Percentiles rank a stretch among this genome's conserved stretches.
These are phyloP conservation scores for Pseudopithomyces chartarum DNA, from an alignment of 2,329 filamentous ascomycete genomes.

Conservation along the genomic window DNA sequence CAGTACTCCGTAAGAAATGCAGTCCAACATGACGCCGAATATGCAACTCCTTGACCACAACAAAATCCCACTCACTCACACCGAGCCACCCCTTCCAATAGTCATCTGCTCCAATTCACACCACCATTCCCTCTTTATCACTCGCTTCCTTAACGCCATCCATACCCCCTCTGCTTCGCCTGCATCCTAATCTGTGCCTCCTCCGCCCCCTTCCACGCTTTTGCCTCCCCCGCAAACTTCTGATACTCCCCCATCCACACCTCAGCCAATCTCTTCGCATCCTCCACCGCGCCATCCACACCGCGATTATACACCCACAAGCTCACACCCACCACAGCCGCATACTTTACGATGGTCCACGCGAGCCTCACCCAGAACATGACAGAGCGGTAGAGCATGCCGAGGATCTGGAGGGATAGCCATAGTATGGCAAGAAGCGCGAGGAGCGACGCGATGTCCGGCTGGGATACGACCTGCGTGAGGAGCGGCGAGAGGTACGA, in stretches of 20 bases:
- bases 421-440: conserved; percentile 66
- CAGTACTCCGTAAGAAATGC: too few species aligned
- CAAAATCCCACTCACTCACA: too few species aligned
- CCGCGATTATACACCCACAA: conserved; percentile 67
- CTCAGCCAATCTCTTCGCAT: conserved; percentile 51
- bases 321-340: conserved; percentile 58
- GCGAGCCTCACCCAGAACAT: conserved; percentile 77
- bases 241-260: conserved; percentile 47
- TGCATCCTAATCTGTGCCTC: conserved; percentile 29
- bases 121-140: too few species aligned
- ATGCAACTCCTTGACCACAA: too few species aligned
- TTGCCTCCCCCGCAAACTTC: conserved; percentile 25
- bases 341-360: conserved; percentile 69
- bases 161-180: conserved; percentile 2
- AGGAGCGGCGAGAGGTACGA: conserved; percentile 37
- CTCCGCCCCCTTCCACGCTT: conserved; percentile 27
- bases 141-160: background rate
- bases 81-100: too few species aligned
- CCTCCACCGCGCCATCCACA: conserved; percentile 65
- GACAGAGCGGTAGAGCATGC: conserved; percentile 73
- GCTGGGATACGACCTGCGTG: conserved; percentile 35
- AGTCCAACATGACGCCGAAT: too few species aligned
- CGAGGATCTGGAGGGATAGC: conserved; percentile 66
- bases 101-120: too few species aligned
- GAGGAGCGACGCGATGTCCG: conserved; percentile 58